Evolutionary conservation across 2,329 filamentous ascomycete species (phyloP), one percentile per base, ranked within the genome.

Genomic region (Truncatella angustata): DNA sequence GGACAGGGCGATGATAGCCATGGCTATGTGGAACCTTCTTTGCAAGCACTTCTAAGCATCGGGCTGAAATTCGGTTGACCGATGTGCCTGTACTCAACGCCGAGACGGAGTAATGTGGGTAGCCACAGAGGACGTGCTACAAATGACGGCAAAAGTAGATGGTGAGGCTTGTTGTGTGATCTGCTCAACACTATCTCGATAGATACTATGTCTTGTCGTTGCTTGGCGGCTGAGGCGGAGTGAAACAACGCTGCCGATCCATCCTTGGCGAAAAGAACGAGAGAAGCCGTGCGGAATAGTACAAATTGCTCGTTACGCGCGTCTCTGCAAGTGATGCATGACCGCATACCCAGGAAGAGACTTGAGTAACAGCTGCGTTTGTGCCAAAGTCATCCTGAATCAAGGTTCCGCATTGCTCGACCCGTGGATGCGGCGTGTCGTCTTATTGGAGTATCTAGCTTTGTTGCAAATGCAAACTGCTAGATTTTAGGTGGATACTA

Each of bases 191-290:
- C 24, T 5, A 49, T 49, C 32, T 30, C 34, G 35, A 49, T 49
- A 56, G 54, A 56, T 40, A 12, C 30, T 49, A 32, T 30, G 24
- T 28, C 47, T 54, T 30, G 53, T 50, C 39, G 40, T 47, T 44
- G 32, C 56, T 58, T 58, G 56, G 56, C 56, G 51, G 48, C 28
- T 50, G 47, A 35, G 35, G 52, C 54, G 48, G 51, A 50, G 51
- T 53, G 51, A 49, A 49, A 53, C 51, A 50, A 47, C 24, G 35
- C 39, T 46, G 51, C 45, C 48, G 51, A 53, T 53, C 51, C 26
- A 23, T 24, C 18, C 51, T 53, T 53, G 51, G 51, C 51, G 51
- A 45, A 23, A 45, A 53, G 49, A 28, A 26, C n/a, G 44, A 23
- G 34, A 44, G 36, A 39, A 9, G 36, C 36, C 36, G 36, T 20